A percentile compares a stretch with the other conserved stretches of the same genome.
Conservation (phyloP, 2,329 filamentous ascomycete species). For the Cercospora sesami region DNA sequence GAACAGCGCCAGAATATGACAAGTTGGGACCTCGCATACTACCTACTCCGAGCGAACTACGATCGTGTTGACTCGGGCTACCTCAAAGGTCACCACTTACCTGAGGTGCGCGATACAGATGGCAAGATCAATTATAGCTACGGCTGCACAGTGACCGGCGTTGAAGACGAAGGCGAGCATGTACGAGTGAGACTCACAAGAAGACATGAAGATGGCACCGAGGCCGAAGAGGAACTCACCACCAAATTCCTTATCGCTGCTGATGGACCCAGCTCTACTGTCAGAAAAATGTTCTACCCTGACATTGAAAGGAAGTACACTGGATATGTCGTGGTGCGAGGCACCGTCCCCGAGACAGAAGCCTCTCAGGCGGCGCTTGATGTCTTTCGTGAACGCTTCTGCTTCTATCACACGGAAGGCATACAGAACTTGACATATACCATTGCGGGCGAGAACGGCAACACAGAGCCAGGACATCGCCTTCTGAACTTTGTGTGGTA, state of each 20-base stretch:
- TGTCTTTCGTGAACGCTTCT: slow-evolving; percentile 44
- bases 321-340: slow-evolving; percentile 39
- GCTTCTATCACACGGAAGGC: slow-evolving; percentile 43
- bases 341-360: slow-evolving; percentile 39
- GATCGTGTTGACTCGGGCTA: slow-evolving; percentile 42
- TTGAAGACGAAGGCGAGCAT: slow-evolving; percentile 32
- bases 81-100: slow-evolving; percentile 30
- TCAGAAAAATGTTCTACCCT: slow-evolving; percentile 35
- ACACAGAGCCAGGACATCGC: slow-evolving; percentile 43
- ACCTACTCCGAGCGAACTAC: slow-evolving; percentile 50
- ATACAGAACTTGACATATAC: slow-evolving; percentile 46
- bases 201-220: slow-evolving; percentile 27
- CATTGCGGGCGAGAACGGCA: slow-evolving; percentile 47
- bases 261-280: slow-evolving; percentile 44
- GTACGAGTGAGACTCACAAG: slow-evolving; percentile 35
- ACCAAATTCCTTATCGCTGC: slow-evolving; percentile 47
- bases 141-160: slow-evolving; percentile 35
- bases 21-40: slow-evolving; percentile 50
- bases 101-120: slow-evolving; percentile 26
- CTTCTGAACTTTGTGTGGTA: slow-evolving; percentile 53
- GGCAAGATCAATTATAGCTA: slow-evolving; percentile 35
- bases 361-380: slow-evolving; percentile 37
- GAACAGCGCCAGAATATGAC: slow-evolving; percentile 48
- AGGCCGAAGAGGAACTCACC: slow-evolving; percentile 24
- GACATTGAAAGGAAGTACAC: slow-evolving; percentile 36